Base-by-base conservation (phyloP, 1,139 yeast species). In the Yamadazyma epiphylla region DNA sequence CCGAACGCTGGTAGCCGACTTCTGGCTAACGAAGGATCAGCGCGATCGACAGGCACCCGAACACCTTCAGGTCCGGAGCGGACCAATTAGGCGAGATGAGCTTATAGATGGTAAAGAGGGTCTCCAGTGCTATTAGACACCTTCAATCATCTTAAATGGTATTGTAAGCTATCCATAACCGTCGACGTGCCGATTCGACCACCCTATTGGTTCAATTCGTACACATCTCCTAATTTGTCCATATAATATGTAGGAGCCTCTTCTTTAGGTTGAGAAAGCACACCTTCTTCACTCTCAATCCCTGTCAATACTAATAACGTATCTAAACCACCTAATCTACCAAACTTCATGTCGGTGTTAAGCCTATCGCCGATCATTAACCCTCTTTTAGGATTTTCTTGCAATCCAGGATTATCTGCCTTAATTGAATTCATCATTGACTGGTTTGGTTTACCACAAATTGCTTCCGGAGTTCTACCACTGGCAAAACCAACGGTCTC, bases 321-420 rank as follows among this genome's bases (percentile, higher is more conserved):
- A 40, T 70, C 77, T 29, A 94, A 69, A 1, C 94, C 94, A 29
- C 96, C 95, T 37, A 80, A 80, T 35, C 76, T 69, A 25, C 98
- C 98, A 57, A 91, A 91, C 48, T 74, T 76, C 79, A 91, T 91
- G 49, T 91, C 99, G 1, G 99, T 91, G 53, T 91, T 89, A 38
- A 91, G 68, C 40, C 98, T 72, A 55, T 91, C 99, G 17, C 99
- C 99, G 40, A 91, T 77, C 97, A 91, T 91, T 43, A 91, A 72
- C 6, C 95, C 83, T 35, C 75, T 70, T 10, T 63, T 49, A 24
- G 86, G 81, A 37, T 77, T 76, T 23, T 76, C 61, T 14, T 58
- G 53, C 30, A 68, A 51, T 1, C 51, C 58, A 0, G 61, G 64
- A 48, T 77, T 73, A 29, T 80, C 80, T 6, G 86, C 84, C 40